Conservation (phyloP, 495 filamentous ascomycete genomes). For the Tuber melanosporum region DNA sequence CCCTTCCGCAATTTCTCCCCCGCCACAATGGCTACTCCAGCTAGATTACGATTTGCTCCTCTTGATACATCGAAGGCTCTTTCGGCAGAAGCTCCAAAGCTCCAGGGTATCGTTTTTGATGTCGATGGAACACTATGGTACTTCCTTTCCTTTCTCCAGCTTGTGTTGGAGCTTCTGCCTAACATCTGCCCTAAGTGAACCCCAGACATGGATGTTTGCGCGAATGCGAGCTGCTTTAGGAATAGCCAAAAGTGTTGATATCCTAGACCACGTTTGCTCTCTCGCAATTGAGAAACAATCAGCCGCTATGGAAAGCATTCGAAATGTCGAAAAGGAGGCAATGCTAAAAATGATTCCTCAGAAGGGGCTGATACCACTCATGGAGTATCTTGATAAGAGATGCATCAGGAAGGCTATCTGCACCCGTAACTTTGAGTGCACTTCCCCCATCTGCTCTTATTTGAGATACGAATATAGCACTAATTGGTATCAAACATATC, state of each 20-base stretch:
- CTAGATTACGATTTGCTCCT: constrained; percentile 47
- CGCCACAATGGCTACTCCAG: constrained; percentile 12
- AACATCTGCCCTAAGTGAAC: constrained; percentile 51
- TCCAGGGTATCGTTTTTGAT: constrained; percentile 87
- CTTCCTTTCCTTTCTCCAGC: constrained; percentile 41
- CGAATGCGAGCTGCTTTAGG: constrained; percentile 65
- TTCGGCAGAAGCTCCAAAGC: constrained; percentile 47
- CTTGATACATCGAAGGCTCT: constrained; percentile 45
- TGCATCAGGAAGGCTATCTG: constrained; percentile 72
- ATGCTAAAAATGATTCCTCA: constrained; percentile 76
- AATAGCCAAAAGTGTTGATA: constrained; percentile 67
- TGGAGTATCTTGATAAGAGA: constrained; percentile 67
- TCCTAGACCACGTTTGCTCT: constrained; percentile 75
- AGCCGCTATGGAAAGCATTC: constrained; percentile 64
- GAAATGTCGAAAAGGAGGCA: constrained; percentile 67
- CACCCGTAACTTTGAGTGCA: constrained; percentile 85
- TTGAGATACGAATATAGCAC: background rate
- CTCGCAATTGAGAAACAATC: constrained; percentile 59
- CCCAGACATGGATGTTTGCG: constrained; percentile 90
- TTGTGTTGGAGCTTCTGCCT: constrained; percentile 13
- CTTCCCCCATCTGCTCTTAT: constrained; percentile 20
- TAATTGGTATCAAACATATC: background rate
- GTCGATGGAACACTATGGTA: constrained; percentile 92
- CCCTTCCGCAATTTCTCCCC: background rate
- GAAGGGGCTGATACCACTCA: constrained; percentile 64